Evolutionary conservation across 768 basidiomycete species (phyloP), one percentile per base, ranked within the genome.

Genomic region (Rubroboletus satanas): DNA sequence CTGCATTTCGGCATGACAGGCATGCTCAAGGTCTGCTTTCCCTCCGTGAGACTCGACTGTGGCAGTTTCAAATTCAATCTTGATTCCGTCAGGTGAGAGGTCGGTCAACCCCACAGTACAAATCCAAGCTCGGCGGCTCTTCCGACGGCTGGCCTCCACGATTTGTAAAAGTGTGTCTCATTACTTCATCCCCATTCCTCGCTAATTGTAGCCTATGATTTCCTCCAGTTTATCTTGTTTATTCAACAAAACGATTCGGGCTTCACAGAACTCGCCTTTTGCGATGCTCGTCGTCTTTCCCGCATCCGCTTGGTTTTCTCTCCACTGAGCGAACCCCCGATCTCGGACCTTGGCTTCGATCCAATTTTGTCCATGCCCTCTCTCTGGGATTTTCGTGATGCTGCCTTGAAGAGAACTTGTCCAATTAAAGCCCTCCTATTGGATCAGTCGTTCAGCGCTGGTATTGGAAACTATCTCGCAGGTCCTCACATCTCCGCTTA

Each of bases 1-100:
- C 70, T 90, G 45, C 89, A 91, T 65, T 88, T 91, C 60, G 90
- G 89, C 2, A 92, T 91, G 90, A 90, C 88, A 1, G 89, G 89
- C n/a, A 87, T 83, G 82, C 74, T 91, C 33, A 84, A 86, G 73
- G 85, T 83, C 49, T 33, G 66, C 41, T 18, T 9, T 0, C 23
- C 9, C 29, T 15, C 32, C 29, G 37, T 48, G 55, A 21, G 23
- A 26, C 18, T 31, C 10, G 17, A 17, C 18, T 17, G 29, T 17
- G 1, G 14, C 7, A 6, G 42, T 47, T 26, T 32, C 18, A 21
- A 5, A 5, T 39, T 18, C 44, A 38, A 42, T 23, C 31, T 50
- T 43, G 18, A 44, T 35, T 38, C 47, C 43, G 11, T 44, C 35
- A 66, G 80, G 76, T 80, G 15, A 82, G 77, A 63, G 84, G 83